Percentiles rank a stretch among this genome's conserved stretches.
These are phyloP conservation scores for Persicaria maculosa DNA, from an alignment of 148 eudicot genomes.

Conservation along the genomic window DNA sequence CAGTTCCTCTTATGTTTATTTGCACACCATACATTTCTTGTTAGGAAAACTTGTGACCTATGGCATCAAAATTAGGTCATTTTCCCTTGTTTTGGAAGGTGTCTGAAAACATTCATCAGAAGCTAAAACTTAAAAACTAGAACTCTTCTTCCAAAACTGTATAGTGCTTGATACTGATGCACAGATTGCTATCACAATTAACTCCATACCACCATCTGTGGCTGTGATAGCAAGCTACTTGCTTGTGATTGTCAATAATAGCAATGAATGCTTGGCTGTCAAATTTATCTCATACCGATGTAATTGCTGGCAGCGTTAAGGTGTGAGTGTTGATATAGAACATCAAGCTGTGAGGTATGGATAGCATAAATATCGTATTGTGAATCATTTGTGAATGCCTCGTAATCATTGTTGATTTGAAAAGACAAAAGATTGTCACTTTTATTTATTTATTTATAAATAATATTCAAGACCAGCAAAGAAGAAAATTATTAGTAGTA, in stretches of 20 bases:
- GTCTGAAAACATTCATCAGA: not conserved
- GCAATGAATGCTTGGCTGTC: not conserved
- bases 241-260: no score
- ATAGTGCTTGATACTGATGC: not conserved
- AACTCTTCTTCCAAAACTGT: not conserved
- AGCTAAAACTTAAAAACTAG: not conserved
- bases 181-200: not conserved
- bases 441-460: not conserved
- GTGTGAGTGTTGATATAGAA: not conserved
- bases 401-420: not conserved
- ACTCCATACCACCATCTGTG: no score
- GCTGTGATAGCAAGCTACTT: no score
- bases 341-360: not conserved
- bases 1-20: no score
- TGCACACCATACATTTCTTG: no score
- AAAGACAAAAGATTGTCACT: not conserved
- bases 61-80: not conserved
- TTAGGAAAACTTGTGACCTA: no score
- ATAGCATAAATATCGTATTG: not conserved
- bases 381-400: not conserved
- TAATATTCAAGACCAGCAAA: not conserved
- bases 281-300: not conserved
- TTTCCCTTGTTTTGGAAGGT: not conserved
- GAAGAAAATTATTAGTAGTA: not conserved
- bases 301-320: not conserved